These are phyloP conservation scores for Petasospora fabianii DNA, from an alignment of 1,139 yeast genomes.

Conservation along the genomic window DNA sequence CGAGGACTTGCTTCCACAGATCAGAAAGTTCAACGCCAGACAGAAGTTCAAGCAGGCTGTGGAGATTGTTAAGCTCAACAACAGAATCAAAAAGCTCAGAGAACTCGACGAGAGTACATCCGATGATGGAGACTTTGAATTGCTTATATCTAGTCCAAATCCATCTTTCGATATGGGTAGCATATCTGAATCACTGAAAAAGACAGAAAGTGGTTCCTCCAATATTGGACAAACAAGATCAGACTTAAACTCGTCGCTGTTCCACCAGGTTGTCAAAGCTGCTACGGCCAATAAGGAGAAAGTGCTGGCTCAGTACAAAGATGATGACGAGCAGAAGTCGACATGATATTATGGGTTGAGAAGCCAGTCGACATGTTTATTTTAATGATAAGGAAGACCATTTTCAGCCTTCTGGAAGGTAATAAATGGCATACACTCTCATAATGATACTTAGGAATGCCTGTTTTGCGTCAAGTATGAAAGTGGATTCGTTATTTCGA, in stretches of 20 bases:
- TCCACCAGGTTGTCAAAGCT: conserved; percentile 71
- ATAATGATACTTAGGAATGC: no score
- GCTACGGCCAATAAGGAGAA: conserved; percentile 67
- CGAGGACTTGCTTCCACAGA: conserved; percentile 67
- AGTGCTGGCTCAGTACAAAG: conserved; percentile 40
- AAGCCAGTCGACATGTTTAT: no score
- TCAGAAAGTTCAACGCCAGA: conserved; percentile 76
- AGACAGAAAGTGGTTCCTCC: conserved; percentile 3
- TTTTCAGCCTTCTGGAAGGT: no score
- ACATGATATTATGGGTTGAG: neutral
- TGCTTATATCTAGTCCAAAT: conserved; percentile 17
- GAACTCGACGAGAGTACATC: conserved; percentile 28
- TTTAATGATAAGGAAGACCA: no score
- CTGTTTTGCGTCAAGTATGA: no score
- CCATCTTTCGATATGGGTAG: conserved; percentile 19
- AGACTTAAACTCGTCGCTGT: conserved; percentile 43
- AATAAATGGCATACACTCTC: no score
- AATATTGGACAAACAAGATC: conserved; percentile 27
- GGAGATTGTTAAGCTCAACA: conserved; percentile 72
- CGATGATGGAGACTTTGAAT: conserved; percentile 26
- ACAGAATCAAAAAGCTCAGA: conserved; percentile 66
- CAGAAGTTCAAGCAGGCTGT: conserved; percentile 83
- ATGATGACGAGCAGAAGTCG: neutral
- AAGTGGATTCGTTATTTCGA: no score
- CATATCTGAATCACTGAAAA: conserved; percentile 12